phyloP scores from a whole-genome alignment of 106 monocot species.

The Dactylorhiza incarnata region DNA sequence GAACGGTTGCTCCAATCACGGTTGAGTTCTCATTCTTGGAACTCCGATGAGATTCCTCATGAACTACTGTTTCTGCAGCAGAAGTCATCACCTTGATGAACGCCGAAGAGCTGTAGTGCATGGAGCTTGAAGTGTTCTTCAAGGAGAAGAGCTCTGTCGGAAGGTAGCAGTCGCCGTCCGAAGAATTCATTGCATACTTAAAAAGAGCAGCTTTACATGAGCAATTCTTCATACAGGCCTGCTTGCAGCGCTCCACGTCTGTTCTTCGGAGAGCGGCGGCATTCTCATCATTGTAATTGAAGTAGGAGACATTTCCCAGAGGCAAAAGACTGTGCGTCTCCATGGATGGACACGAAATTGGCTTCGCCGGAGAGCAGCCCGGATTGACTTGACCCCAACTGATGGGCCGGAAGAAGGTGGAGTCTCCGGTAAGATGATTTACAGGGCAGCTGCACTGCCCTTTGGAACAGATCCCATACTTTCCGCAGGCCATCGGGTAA shows the following conservation, averaged over 20 bases:
- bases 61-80: no score
- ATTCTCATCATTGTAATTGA: background rate
- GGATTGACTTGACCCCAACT: background rate
- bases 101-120: constrained; percentile 8
- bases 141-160: constrained; percentile 21
- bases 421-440: background rate
- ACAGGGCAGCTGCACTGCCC: constrained; percentile 42
- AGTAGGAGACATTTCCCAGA: constrained; percentile 13
- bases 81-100: constrained; percentile 36
- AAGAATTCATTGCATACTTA: constrained; percentile 4
- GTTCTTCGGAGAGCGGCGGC: background rate
- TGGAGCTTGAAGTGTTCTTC: background rate
- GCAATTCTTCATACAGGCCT: constrained; percentile 37
- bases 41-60: no score
- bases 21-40: background rate
- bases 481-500: constrained; percentile 22
- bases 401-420: constrained; percentile 8
- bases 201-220: constrained; percentile 33
- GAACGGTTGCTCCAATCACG: background rate
- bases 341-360: constrained; percentile 10
- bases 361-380: constrained; percentile 7
- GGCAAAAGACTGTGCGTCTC: background rate
- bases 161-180: constrained; percentile 3
- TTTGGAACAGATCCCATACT: constrained; percentile 42
- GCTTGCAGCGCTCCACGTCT: constrained; percentile 26